Evolutionary conservation across 2,329 filamentous ascomycete species (phyloP).

Genomic region (Penicillium hordei): DNA sequence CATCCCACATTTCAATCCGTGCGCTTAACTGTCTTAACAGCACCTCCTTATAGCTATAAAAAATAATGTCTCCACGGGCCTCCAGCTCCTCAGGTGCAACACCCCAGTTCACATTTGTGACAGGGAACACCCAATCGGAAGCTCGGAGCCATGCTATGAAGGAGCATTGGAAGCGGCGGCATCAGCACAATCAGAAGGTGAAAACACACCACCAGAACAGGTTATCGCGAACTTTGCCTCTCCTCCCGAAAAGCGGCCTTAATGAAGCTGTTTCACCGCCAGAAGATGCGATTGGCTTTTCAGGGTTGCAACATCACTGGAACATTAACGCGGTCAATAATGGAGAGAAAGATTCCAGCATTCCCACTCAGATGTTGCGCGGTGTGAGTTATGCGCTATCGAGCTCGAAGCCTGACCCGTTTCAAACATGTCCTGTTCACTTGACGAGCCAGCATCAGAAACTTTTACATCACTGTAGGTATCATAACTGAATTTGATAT

Average conservation of each 20-base stretch:
- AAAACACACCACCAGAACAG: conserved; percentile 4
- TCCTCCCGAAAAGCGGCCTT: background rate
- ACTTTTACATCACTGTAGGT: conserved; percentile 40
- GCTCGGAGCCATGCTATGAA: conserved; percentile 41
- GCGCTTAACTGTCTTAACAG: background rate
- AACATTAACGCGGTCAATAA: background rate
- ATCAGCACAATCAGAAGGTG: conserved; percentile 14
- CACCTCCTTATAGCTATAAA: background rate
- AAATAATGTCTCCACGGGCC: background rate
- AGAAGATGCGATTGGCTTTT: background rate
- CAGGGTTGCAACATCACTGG: background rate
- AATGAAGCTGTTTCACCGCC: background rate
- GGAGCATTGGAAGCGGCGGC: conserved; percentile 38
- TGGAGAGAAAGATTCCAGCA: background rate
- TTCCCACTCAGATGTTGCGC: conserved; percentile 20
- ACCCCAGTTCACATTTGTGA: conserved; percentile 27
- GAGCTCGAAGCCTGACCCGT: conserved; percentile 34
- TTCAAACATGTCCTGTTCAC: conserved; percentile 37
- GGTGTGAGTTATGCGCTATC: conserved; percentile 34
- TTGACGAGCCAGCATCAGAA: conserved; percentile 38
- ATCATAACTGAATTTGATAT: background rate
- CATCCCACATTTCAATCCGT: background rate
- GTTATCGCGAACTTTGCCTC: conserved; percentile 6
- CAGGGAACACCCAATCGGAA: conserved; percentile 17
- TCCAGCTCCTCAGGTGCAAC: background rate